Base-by-base conservation (phyloP, 2,329 filamentous ascomycete species). In the Aspergillus glaucus region DNA sequence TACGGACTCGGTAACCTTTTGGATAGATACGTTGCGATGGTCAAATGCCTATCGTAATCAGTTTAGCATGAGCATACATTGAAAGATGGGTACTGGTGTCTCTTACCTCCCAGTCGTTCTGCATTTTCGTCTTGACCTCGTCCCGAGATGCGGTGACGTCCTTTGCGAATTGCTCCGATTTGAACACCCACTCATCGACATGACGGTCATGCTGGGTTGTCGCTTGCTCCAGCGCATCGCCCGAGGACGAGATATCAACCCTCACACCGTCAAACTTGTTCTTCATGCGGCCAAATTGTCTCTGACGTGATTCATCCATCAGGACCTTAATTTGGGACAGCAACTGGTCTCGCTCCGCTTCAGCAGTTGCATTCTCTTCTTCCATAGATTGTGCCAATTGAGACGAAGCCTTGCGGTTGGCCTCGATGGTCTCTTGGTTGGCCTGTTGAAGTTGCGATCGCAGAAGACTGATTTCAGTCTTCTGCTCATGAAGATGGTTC, bases 61-160 rank as follows among this genome's bases (percentile, higher is more conserved):
- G 24, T 34, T 63, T 62, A 72, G 67, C 51, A 46, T 49, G 4
- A 17, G n/a, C 26, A 15, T n/a, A 37, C 28, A 24, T 22, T 36
- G 8, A 41, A 22, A 42, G 30, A 3, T 15, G 22, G 15, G 14
- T 36, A 26, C 36, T 36, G 44, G 12, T 30, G 9, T 30, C 26
- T 72, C 83, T 75, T 75, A 87, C 82, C 52, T 81, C 82, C 86
- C 91, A 95, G 65, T 96, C 91, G 48, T 87, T 82, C 70, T 93
- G 86, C 65, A 97, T 80, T 71, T 84, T 90, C 3, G 75, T 80
- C 75, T 93, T 94, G 58, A 97, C 73, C 22, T 77, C 79, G 51
- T 95, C 89, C 47, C 87, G 79, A 12, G 88, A 90, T 60, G 79
- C 80, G 48, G 83, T 75, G 15, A 94, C 81, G 24, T 85, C 82